Conservation (phyloP, 2,329 filamentous ascomycete genomes). For the Coniochaeta sp. region DNA sequence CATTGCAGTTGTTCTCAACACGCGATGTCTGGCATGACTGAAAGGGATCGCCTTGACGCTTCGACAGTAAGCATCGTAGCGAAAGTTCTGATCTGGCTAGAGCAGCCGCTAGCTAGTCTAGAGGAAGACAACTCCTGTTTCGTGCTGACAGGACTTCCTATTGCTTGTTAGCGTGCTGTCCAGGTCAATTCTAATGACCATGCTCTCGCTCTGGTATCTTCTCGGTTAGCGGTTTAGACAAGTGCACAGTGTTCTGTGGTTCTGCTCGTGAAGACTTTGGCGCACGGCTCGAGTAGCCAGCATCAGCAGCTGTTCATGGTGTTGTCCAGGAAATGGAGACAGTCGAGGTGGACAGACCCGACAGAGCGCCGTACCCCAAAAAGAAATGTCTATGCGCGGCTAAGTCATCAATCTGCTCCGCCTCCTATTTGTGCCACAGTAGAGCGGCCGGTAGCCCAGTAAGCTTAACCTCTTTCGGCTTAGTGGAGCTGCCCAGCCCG, state of each 20-base stretch:
- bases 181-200: no score
- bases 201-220: neutral
- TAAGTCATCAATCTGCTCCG: constrained; percentile 2
- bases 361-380: neutral
- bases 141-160: neutral
- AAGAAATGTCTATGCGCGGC: neutral
- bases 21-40: neutral
- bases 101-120: no score
- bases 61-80: neutral
- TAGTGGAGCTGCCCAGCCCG: neutral
- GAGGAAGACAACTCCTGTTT: no score
- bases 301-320: no score
- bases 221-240: neutral
- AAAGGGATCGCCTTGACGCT: no score
- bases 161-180: neutral
- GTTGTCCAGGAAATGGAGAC: neutral
- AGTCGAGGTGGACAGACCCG: neutral
- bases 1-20: no score
- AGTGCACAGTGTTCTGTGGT: neutral
- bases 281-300: neutral
- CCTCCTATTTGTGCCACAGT: constrained; percentile 3
- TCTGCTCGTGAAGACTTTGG: neutral
- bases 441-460: neutral
- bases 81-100: neutral
- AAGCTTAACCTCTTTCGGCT: neutral